Evolutionary conservation across 148 eudicot genomes (phyloP).

Genomic region (Chenopodium suecicum): DNA sequence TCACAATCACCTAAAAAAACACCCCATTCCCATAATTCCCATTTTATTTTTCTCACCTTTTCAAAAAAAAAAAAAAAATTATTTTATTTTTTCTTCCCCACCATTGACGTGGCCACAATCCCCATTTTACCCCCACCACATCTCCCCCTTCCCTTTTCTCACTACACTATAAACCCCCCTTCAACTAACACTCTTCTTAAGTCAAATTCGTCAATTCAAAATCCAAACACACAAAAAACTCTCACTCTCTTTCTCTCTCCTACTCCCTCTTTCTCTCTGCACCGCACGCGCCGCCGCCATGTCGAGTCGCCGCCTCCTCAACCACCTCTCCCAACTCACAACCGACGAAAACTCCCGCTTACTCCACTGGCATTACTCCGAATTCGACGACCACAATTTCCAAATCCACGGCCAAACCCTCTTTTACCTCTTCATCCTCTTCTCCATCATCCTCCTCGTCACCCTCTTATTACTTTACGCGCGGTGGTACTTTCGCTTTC

Average conservation of each 20-base stretch:
- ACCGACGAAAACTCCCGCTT: slow-evolving; percentile 29
- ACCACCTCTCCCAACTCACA: slow-evolving; percentile 29
- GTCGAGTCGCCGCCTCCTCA: slow-evolving; percentile 26
- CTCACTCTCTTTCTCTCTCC: neutral
- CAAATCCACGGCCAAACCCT: slow-evolving; percentile 68
- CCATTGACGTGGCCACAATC: slow-evolving; percentile 18
- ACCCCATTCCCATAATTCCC: neutral
- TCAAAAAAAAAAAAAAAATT: neutral
- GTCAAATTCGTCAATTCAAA: slow-evolving; percentile 3
- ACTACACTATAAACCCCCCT: slow-evolving; percentile 17
- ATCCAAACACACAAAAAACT: neutral
- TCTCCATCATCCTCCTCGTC: slow-evolving; percentile 50
- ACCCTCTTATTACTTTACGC: slow-evolving; percentile 58
- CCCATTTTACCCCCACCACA: neutral
- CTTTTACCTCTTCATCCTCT: slow-evolving; percentile 61
- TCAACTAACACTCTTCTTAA: slow-evolving; percentile 3
- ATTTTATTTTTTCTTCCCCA: slow-evolving; percentile 1
- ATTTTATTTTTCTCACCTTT: too few relatives aligned
- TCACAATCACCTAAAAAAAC: slow-evolving; percentile 10
- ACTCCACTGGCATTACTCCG: slow-evolving; percentile 72
- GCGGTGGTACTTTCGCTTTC: slow-evolving; percentile 61
- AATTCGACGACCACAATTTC: slow-evolving; percentile 62
- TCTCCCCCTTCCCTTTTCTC: neutral
- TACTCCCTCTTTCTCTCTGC: too few relatives aligned
- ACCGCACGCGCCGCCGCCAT: neutral